Evolutionary conservation across 768 basidiomycete genomes (phyloP).

Genomic region (Psilocybe cyanescens): DNA sequence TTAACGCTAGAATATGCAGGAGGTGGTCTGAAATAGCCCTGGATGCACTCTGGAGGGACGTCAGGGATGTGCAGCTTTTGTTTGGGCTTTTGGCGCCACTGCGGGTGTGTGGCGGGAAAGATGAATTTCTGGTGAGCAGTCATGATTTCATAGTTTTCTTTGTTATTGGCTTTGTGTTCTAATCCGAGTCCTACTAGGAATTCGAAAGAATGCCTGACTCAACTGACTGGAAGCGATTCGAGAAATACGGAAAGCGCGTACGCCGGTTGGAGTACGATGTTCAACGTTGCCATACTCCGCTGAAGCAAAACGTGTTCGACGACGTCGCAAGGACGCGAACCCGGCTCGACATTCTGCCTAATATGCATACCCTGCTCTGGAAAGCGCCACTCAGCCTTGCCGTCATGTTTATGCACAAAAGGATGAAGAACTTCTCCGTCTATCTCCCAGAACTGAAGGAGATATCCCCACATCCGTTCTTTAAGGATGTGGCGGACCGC

Average conservation of each 20-base stretch:
- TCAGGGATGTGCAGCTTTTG: slow-evolving; percentile 47
- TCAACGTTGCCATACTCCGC: slow-evolving; percentile 5
- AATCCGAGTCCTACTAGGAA: slow-evolving; percentile 26
- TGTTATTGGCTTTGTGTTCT: neutral
- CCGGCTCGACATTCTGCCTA: slow-evolving; percentile 56
- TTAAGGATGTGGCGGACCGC: slow-evolving; percentile 41
- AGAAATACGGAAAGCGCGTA: slow-evolving; percentile 56
- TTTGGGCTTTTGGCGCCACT: slow-evolving; percentile 56
- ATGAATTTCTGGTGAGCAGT: slow-evolving; percentile 32
- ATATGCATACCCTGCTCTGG: slow-evolving; percentile 57
- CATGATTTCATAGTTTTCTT: neutral
- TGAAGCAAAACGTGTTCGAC: slow-evolving; percentile 45
- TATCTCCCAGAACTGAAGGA: slow-evolving; percentile 27
- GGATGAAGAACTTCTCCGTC: slow-evolving; percentile 42
- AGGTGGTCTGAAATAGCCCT: slow-evolving; percentile 61
- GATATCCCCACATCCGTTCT: slow-evolving; percentile 23
- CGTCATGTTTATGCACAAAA: slow-evolving; percentile 62
- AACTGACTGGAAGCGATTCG: slow-evolving; percentile 58
- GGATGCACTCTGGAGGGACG: slow-evolving; percentile 60
- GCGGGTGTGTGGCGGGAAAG: slow-evolving; percentile 6
- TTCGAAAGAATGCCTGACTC: slow-evolving; percentile 46
- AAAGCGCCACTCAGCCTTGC: slow-evolving; percentile 30
- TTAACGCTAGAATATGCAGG: slow-evolving; percentile 59
- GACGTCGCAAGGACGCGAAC: slow-evolving; percentile 61
- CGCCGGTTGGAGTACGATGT: slow-evolving; percentile 35